Conservation (phyloP, 306 rosid genomes). For the Vigna radiata region DNA sequence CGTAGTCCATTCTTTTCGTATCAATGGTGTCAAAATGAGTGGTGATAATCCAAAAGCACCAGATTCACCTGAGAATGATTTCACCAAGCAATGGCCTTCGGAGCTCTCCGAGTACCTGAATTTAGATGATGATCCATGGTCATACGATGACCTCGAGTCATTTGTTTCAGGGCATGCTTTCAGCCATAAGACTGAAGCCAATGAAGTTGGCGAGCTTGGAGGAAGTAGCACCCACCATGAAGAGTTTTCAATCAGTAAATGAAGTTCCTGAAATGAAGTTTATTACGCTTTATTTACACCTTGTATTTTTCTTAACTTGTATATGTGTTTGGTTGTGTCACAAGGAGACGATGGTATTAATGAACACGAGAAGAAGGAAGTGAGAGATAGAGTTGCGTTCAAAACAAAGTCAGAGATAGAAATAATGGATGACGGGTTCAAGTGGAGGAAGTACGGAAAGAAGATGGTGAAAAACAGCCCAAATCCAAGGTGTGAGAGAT, state of each 20-base stretch:
- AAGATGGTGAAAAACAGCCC: constrained; percentile 94
- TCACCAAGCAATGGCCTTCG: constrained; percentile 44
- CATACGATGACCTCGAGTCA: constrained; percentile 41
- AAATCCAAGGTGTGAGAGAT: constrained; percentile 67
- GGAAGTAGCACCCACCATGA: constrained; percentile 51
- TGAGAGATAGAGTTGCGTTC: constrained; percentile 63
- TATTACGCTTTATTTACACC: neutral
- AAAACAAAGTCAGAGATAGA: constrained; percentile 81
- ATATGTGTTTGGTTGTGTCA: neutral
- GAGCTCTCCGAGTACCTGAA: constrained; percentile 61
- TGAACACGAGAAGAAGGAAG: constrained; percentile 51
- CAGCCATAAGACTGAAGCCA: constrained; percentile 42
- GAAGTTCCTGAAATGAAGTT: constrained; percentile 5
- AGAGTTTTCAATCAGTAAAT: constrained; percentile 60
- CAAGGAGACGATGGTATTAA: constrained; percentile 49
- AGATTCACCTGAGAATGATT: constrained; percentile 48
- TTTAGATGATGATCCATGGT: constrained; percentile 55
- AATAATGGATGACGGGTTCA: constrained; percentile 83
- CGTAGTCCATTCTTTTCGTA: constrained; percentile 20
- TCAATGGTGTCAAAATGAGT: constrained; percentile 54
- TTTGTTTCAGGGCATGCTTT: constrained; percentile 42
- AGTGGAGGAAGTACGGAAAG: constrained; percentile 96
- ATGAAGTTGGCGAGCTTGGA: constrained; percentile 47
- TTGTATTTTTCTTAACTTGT: neutral
- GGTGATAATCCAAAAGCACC: constrained; percentile 43